These are phyloP conservation scores for Mallotus repandus DNA, from an alignment of 441 rosid species.

Conservation along the genomic window DNA sequence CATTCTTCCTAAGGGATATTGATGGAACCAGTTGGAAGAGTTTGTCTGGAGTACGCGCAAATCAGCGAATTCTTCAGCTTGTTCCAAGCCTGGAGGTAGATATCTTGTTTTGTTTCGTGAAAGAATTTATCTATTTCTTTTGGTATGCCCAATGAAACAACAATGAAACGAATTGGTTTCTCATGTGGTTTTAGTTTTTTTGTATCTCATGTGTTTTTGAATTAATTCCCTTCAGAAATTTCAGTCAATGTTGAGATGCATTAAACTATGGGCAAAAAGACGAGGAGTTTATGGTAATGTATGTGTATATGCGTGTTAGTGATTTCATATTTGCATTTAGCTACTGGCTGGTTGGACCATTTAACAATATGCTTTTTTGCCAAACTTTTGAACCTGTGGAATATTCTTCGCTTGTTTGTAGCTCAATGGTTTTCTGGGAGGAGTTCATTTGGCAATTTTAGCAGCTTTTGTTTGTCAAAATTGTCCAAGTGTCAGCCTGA, in stretches of 20 bases:
- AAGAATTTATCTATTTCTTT: background rate
- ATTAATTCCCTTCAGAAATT: conserved; percentile 37
- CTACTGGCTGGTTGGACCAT: conserved; percentile 15
- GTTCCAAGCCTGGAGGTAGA: conserved; percentile 52
- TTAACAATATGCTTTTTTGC: background rate
- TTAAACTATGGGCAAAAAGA: conserved; percentile 58
- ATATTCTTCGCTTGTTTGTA: conserved; percentile 20
- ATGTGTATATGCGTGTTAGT: conserved; percentile 25
- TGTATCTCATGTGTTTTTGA: background rate
- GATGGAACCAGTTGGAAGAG: conserved; percentile 61
- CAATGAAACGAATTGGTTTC: background rate
- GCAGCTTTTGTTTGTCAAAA: conserved; percentile 50
- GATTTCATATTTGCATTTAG: background rate
- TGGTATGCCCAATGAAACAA: background rate
- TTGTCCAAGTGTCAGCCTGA: conserved; percentile 42
- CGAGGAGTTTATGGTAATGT: conserved; percentile 65
- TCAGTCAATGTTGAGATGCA: conserved; percentile 46
- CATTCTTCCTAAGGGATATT: conserved; percentile 40
- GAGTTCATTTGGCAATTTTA: conserved; percentile 59
- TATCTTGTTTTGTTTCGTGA: background rate
- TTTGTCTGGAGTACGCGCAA: conserved; percentile 56
- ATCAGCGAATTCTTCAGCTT: conserved; percentile 42
- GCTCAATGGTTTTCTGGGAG: conserved; percentile 64
- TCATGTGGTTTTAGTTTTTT: background rate
- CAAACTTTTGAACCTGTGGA: background rate